Evolutionary conservation across 2,329 filamentous ascomycete genomes (phyloP).

Genomic region (Trichoderma gracile): DNA sequence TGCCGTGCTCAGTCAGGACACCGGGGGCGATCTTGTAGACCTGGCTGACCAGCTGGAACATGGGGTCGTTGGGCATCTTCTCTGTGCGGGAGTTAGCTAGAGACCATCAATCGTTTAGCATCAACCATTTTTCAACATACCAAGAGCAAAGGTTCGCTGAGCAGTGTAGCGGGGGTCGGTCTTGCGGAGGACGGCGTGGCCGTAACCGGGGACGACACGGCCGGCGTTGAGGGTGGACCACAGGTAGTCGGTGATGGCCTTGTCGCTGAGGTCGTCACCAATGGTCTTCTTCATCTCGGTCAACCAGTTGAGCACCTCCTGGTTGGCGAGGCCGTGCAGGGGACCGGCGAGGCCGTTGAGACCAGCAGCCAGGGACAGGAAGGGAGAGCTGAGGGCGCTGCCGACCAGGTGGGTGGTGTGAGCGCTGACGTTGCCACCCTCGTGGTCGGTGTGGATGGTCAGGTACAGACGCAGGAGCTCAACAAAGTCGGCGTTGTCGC

Average conservation of each 20-base stretch:
- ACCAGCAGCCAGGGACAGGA: conserved; percentile 93
- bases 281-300: conserved; percentile 96
- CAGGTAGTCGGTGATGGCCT: conserved; percentile 97
- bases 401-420: conserved; percentile 99
- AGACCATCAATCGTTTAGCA: no score
- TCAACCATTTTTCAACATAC: conserved; percentile 34
- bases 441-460: conserved; percentile 99
- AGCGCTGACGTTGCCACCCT: conserved; percentile 97
- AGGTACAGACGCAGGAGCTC: conserved; percentile 99
- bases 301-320: conserved; percentile 99
- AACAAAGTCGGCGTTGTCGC: conserved; percentile 91
- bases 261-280: conserved; percentile 92
- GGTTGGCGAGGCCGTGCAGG: conserved; percentile 98
- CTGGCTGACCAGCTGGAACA: conserved; percentile 99
- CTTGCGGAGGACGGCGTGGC: conserved; percentile 98
- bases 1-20: conserved; percentile 98
- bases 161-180: conserved; percentile 98
- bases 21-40: conserved; percentile 99
- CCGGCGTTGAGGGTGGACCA: conserved; percentile 96
- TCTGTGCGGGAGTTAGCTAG: conserved; percentile 45
- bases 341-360: conserved; percentile 97
- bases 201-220: conserved; percentile 96
- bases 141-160: conserved; percentile 92
- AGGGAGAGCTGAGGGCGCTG: conserved; percentile 92
- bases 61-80: conserved; percentile 93